Evolutionary conservation across 2,329 filamentous ascomycete genomes (phyloP).

Genomic region (Colletotrichum tabaci): DNA sequence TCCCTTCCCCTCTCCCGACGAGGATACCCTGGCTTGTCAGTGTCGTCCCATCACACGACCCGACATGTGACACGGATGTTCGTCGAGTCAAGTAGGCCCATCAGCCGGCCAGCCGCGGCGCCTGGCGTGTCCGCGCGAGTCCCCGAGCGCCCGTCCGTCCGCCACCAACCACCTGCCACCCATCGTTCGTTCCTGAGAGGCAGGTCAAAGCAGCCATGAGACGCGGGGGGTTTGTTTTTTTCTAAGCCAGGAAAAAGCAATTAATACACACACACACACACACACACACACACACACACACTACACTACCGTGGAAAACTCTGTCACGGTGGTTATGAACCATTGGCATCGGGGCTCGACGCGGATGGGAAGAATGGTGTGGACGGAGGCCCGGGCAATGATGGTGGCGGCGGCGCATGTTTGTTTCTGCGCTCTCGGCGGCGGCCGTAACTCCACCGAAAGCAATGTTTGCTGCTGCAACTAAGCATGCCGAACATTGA

Average conservation of each 20-base stretch:
- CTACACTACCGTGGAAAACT: neutral
- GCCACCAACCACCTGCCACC: neutral
- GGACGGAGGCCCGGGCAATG: neutral
- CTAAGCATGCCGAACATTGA: slow-evolving; percentile 16
- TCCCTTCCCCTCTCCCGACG: neutral
- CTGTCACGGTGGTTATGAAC: slow-evolving; percentile 3
- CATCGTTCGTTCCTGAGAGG: slow-evolving; percentile 1
- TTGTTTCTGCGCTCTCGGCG: neutral
- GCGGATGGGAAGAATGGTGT: neutral
- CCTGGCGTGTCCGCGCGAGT: slow-evolving; percentile 20
- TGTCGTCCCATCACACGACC: slow-evolving; percentile 25
- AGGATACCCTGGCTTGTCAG: slow-evolving; percentile 40
- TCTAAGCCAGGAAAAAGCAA: slow-evolving; percentile 34
- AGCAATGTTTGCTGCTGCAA: slow-evolving; percentile 30
- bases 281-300: no score
- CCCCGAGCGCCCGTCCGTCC: slow-evolving; percentile 15
- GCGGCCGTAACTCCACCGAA: slow-evolving; percentile 10
- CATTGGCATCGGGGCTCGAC: neutral
- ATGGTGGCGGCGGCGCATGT: slow-evolving; percentile 1
- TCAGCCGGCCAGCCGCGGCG: slow-evolving; percentile 5
- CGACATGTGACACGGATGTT: slow-evolving; percentile 31
- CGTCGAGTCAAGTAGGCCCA: slow-evolving; percentile 31
- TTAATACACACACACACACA: no score
- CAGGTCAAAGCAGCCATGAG: slow-evolving; percentile 34
- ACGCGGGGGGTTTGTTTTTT: slow-evolving; percentile 4